Evolutionary conservation across 192 early-diverging fungal species (phyloP).

Genomic region (Coemansia interrupta): DNA sequence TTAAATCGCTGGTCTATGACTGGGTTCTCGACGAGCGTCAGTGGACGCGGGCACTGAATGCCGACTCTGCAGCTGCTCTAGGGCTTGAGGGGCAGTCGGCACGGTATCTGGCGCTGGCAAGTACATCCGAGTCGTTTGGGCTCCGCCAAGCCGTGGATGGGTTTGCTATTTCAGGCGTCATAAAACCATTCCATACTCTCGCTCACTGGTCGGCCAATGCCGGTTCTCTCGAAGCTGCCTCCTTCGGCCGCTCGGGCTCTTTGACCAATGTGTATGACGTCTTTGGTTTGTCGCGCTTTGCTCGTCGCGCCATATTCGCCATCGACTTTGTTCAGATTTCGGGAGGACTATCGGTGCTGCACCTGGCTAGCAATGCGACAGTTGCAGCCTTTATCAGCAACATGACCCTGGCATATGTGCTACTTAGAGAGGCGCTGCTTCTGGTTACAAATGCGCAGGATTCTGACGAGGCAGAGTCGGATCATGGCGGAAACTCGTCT

Average conservation of each 20-base stretch:
- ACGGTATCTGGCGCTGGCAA: constrained; percentile 10
- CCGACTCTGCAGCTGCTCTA: constrained; percentile 11
- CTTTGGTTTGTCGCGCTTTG: constrained; percentile 29
- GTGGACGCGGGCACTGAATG: constrained; percentile 8
- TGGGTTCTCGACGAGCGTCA: constrained; percentile 25
- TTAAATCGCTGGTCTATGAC: constrained; percentile 8
- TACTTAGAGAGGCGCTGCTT: constrained; percentile 32
- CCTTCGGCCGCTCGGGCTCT: too few relatives aligned
- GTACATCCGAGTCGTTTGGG: constrained; percentile 20
- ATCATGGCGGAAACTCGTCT: background rate
- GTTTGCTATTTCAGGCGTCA: background rate
- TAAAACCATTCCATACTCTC: constrained; percentile 31
- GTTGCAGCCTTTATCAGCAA: constrained; percentile 17
- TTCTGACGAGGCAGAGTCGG: background rate
- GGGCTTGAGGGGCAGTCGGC: background rate
- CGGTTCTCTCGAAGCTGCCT: too few relatives aligned
- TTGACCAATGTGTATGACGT: constrained; percentile 8
- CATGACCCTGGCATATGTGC: constrained; percentile 33
- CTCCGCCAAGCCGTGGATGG: constrained; percentile 28
- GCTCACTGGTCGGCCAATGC: constrained; percentile 25
- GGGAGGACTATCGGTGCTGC: background rate
- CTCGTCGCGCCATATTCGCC: constrained; percentile 36
- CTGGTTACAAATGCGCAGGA: constrained; percentile 8
- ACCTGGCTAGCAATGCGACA: background rate
- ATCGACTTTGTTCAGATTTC: constrained; percentile 24